phyloP scores from a whole-genome alignment of 257 asterid species.

The Solanum rostratum region DNA sequence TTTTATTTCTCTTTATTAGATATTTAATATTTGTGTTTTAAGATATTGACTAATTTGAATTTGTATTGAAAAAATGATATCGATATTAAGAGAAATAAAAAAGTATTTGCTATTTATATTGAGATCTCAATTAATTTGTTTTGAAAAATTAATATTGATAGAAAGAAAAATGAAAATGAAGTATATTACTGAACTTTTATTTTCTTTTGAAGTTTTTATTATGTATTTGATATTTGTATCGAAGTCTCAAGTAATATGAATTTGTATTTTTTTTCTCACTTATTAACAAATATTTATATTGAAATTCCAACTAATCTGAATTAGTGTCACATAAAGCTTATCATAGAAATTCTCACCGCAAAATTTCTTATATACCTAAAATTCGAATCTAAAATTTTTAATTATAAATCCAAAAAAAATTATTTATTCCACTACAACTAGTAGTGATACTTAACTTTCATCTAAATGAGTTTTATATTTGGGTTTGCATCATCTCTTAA shows the following conservation, averaged over 20 bases:
- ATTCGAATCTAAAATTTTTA: not conserved
- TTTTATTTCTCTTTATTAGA: no score
- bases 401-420: not conserved
- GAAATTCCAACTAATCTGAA: rapidly evolving
- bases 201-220: not conserved
- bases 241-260: no score
- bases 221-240: not conserved
- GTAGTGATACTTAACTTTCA: not conserved
- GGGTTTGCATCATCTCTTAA: not conserved
- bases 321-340: rapidly evolving
- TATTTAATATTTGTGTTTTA: no score
- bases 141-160: no score
- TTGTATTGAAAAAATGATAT: no score
- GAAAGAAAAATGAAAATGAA: no score
- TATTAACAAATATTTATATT: no score
- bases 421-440: not conserved
- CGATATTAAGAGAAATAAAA: no score
- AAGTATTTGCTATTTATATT: no score
- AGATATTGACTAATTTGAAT: no score
- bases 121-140: no score
- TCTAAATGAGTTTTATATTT: not conserved
- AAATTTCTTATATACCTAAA: not conserved
- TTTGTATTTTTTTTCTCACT: no score
- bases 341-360: not conserved
- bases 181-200: not conserved